Conservation (phyloP, 306 rosid genomes). For the Malus fusca region DNA sequence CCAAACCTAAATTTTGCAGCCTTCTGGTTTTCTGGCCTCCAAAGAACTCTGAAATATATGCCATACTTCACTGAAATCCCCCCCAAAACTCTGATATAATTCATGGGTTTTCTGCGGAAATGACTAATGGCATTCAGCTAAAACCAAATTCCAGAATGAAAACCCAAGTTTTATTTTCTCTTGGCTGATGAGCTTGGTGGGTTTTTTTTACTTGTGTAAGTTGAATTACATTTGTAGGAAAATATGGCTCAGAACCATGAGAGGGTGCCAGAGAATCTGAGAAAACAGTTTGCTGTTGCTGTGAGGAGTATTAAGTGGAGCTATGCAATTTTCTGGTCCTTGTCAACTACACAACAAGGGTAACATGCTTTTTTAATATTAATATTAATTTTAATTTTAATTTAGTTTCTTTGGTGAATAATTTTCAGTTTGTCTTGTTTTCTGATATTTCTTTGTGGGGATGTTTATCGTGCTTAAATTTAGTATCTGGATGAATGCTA, state of each 20-base stretch:
- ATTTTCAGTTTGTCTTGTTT: background rate
- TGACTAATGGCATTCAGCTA: background rate
- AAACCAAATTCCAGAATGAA: background rate
- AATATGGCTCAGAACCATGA: constrained; percentile 47
- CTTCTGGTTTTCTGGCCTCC: background rate
- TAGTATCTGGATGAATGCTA: background rate
- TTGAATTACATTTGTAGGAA: background rate
- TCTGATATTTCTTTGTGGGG: background rate
- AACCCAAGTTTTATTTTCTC: background rate
- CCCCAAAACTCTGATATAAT: background rate
- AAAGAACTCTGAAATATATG: background rate
- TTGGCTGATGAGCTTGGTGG: background rate
- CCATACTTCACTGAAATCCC: background rate
- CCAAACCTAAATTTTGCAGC: background rate
- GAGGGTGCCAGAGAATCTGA: constrained; percentile 35
- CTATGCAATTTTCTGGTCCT: constrained; percentile 83
- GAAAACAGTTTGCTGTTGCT: constrained; percentile 66
- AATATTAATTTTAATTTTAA: background rate
- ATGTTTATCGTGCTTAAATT: background rate
- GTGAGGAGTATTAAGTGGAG: constrained; percentile 85
- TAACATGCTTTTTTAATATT: constrained; percentile 8
- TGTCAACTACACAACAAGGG: constrained; percentile 61
- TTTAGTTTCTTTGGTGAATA: background rate
- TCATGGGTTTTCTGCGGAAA: background rate
- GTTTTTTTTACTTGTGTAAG: background rate